Evolutionary conservation across 2,329 filamentous ascomycete species (phyloP), one percentile per base, ranked within the genome.

Genomic region (Aschersonia sp.): DNA sequence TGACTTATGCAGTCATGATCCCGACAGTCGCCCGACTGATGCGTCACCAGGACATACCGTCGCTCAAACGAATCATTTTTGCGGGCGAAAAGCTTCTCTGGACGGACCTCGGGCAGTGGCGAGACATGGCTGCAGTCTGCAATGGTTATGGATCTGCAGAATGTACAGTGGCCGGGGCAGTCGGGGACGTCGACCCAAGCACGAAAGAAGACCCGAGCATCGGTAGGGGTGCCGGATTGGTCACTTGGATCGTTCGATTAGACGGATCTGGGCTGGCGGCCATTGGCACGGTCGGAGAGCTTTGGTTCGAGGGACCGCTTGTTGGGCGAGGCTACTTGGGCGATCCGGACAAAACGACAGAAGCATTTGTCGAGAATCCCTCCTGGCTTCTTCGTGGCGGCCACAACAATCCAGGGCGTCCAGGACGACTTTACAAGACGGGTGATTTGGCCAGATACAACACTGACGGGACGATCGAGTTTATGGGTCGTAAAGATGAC

Each of bases 281-380:
- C 1, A 50, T 63, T 3, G 65, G 62, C 1, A 53, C 53, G 2
- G 52, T 58, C 5, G 66, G 66, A 5, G 66, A 69, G 48, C 50
- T 68, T 5, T 43, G 65, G 2, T 51, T 71, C 30, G 64, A 65
- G 46, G 68, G 68, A 0, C 68, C 70, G 3, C 62, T 66, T 5
- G 58, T 78, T 12, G 71, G 67, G 9, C 58, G 65, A 22, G 72
- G 70, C 7, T 78, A 78, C 50, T 58, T 75, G 12, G 66, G 71
- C 41, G 66, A 73, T 14, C 54, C 60, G 0, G 57, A 58, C n/a
- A 71, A 71, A 52, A 77, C 73, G 0, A 55, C 58, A 2, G 64
- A 63, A 22, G 60, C 62, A 0, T 78, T 57, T 14, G 49, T 77
- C 46, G 62, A 73, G 14, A 55, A 61, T 30, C 62, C 66, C 33